Percentiles rank a stretch among this genome's conserved stretches.
Evolutionary conservation across 306 rosid genomes (phyloP).

Genomic region (Sphenostylis stenocarpa): DNA sequence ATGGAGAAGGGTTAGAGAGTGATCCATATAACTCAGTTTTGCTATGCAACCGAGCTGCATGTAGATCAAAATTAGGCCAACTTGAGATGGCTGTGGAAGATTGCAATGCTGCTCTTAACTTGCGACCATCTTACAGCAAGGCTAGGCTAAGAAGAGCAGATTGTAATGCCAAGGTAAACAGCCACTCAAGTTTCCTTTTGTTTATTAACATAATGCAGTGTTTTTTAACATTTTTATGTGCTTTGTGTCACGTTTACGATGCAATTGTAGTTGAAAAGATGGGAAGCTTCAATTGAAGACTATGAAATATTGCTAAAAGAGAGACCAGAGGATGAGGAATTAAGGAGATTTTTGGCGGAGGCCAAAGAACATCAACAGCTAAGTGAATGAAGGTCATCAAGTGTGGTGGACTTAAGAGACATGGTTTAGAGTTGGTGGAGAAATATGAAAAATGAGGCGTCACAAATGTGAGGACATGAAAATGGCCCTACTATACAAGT

Average conservation of each 20-base stretch:
- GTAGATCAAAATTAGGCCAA: constrained; percentile 64
- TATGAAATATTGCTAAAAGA: constrained; percentile 55
- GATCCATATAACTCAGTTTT: constrained; percentile 71
- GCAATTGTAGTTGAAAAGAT: constrained; percentile 54
- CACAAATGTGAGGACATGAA: not conserved
- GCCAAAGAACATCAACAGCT: constrained; percentile 42
- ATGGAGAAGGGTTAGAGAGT: constrained; percentile 68
- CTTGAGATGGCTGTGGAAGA: constrained; percentile 63
- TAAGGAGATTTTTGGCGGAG: constrained; percentile 47
- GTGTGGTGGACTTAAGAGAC: not conserved
- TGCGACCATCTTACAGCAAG: constrained; percentile 64
- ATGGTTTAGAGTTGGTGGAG: not conserved
- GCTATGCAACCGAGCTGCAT: constrained; percentile 82
- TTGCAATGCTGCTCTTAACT: constrained; percentile 60
- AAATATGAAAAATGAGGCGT: not conserved
- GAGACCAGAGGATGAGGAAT: constrained; percentile 56
- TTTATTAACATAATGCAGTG: not conserved
- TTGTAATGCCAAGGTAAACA: constrained; percentile 68
- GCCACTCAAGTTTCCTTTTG: not conserved
- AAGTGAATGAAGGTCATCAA: constrained; percentile 19
- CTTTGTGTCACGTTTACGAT: constrained; percentile 5
- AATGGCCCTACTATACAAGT: not conserved
- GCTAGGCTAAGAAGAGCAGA: constrained; percentile 85
- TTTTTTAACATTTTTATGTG: not conserved
- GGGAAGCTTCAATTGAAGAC: constrained; percentile 71